phyloP scores from a whole-genome alignment of 495 filamentous ascomycete genomes.

The Penicillium alfredii region DNA sequence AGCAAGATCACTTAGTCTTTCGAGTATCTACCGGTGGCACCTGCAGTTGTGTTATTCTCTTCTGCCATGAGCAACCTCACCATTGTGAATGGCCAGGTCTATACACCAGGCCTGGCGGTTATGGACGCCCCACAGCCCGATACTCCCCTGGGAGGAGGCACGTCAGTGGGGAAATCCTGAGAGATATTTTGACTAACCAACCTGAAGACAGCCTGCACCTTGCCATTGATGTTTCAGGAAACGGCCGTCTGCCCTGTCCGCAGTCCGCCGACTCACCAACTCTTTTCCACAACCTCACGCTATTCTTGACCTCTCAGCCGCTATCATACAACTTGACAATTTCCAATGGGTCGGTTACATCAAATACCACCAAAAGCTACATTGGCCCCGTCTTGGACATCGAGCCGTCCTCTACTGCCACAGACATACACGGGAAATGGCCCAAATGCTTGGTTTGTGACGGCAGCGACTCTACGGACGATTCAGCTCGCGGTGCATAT shows the following conservation, averaged over 20 bases:
- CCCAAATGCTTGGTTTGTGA: constrained; percentile 58
- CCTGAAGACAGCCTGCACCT: constrained; percentile 53
- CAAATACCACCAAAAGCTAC: constrained; percentile 45
- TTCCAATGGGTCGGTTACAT: constrained; percentile 51
- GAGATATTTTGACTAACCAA: constrained; percentile 1
- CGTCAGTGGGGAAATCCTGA: constrained; percentile 12
- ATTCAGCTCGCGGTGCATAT: constrained; percentile 32
- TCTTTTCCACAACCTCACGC: constrained; percentile 55
- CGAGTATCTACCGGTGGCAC: too few species aligned
- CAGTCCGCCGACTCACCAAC: constrained; percentile 34
- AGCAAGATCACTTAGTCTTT: too few species aligned
- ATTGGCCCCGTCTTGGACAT: constrained; percentile 56
- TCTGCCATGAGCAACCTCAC: constrained; percentile 42
- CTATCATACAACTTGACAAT: constrained; percentile 62
- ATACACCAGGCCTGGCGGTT: constrained; percentile 58
- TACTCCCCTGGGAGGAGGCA: constrained; percentile 60
- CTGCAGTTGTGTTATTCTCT: too few species aligned
- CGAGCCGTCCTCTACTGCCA: constrained; percentile 59
- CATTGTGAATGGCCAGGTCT: constrained; percentile 55
- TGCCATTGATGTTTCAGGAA: constrained; percentile 58
- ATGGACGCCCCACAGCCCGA: constrained; percentile 60
- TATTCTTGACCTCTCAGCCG: constrained; percentile 58
- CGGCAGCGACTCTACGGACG: constrained; percentile 26
- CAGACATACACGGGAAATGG: constrained; percentile 65
- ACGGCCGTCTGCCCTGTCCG: constrained; percentile 56